A percentile compares a stretch with the other conserved stretches of the same genome.
These are phyloP conservation scores for Domatiomyces catenatus DNA, from an alignment of 2,329 filamentous ascomycete species.

Conservation along the genomic window DNA sequence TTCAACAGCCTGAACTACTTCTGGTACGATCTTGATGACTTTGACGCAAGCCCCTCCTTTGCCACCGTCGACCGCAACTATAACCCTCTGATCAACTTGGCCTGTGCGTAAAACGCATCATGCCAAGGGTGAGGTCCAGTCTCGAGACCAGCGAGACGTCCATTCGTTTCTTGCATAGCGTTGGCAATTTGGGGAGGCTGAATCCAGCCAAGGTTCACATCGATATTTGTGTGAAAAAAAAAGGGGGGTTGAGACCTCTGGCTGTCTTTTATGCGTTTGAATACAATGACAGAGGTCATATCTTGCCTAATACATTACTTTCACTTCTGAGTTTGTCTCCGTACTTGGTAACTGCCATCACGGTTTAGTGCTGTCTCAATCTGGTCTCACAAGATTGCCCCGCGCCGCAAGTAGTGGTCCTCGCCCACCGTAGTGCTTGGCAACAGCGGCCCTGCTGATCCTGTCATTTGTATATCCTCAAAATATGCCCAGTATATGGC, in stretches of 20 bases:
- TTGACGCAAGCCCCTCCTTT: slow-evolving; percentile 52
- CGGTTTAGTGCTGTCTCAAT: too few relatives aligned
- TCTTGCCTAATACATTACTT: not conserved
- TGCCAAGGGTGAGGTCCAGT: not conserved
- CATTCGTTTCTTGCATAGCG: not conserved
- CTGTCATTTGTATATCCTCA: not conserved
- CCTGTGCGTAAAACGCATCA: slow-evolving; percentile 16
- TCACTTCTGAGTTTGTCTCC: too few relatives aligned
- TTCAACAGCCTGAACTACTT: slow-evolving; percentile 53
- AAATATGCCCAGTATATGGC: not conserved
- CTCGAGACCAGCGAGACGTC: not conserved
- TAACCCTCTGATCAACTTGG: slow-evolving; percentile 25
- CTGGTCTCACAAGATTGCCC: too few relatives aligned
- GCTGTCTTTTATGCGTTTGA: not conserved
- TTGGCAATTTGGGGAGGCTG: not conserved
- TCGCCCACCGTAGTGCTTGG: not conserved
- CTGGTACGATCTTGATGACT: slow-evolving; percentile 63
- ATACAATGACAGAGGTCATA: not conserved
- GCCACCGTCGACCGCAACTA: slow-evolving; percentile 43
- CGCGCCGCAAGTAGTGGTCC: not conserved
- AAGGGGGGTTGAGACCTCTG: not conserved
- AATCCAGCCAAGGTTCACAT: not conserved
- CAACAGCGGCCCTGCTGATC: not conserved
- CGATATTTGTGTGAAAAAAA: not conserved
- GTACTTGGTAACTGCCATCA: too few relatives aligned